Conservation (phyloP, 2,329 filamentous ascomycete species). For the Colletotrichum ledebouriae region DNA sequence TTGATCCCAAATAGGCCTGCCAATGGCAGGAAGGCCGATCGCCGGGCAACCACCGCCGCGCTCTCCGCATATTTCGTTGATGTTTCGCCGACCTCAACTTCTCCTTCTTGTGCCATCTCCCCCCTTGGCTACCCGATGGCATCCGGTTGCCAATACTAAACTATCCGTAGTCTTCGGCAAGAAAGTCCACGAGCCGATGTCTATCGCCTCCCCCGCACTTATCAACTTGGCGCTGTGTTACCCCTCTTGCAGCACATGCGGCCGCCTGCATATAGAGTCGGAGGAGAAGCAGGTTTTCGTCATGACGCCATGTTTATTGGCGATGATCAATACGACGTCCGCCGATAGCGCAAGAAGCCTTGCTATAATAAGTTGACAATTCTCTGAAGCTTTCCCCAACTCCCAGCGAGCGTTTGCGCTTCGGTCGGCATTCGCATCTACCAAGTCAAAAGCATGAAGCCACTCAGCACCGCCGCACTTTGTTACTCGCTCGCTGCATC, state of each 20-base stretch:
- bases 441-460: neutral
- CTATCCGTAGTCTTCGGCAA: too few relatives aligned
- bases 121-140: too few relatives aligned
- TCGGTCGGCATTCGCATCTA: neutral
- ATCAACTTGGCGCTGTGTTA: conserved; percentile 27
- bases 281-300: conserved; percentile 17
- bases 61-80: neutral
- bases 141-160: too few relatives aligned
- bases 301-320: conserved; percentile 13
- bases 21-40: too few relatives aligned
- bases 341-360: conserved; percentile 16
- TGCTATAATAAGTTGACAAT: neutral
- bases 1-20: too few relatives aligned
- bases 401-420: fast-evolving
- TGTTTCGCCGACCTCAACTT: neutral
- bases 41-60: neutral
- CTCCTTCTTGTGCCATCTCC: neutral
- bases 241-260: conserved; percentile 22
- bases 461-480: neutral
- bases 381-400: neutral
- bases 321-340: conserved; percentile 8
- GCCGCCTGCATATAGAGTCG: conserved; percentile 7
- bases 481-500: neutral
- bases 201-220: conserved; percentile 12
- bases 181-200: too few relatives aligned